A percentile compares a stretch with the other conserved stretches of the same genome.
These are phyloP conservation scores for Gossypium gossypioides DNA, from an alignment of 441 rosid species.

Conservation along the genomic window DNA sequence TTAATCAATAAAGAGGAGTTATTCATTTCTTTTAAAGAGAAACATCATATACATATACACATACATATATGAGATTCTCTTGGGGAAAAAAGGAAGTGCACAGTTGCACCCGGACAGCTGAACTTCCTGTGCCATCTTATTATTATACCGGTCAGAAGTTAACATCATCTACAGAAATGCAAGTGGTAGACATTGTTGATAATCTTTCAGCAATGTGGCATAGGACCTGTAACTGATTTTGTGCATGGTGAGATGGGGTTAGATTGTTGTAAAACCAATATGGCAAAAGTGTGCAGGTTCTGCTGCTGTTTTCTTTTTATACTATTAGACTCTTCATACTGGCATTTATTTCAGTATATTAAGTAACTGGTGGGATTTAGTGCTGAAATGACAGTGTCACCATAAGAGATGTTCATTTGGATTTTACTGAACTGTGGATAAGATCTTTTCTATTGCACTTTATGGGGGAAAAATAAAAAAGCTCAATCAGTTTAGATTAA, in stretches of 20 bases:
- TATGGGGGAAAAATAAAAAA: background rate
- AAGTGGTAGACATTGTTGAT: background rate
- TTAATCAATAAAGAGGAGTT: background rate
- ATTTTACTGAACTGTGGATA: background rate
- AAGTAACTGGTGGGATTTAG: background rate
- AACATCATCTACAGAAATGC: background rate
- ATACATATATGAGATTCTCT: background rate
- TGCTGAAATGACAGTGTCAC: background rate
- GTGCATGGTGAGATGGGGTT: background rate
- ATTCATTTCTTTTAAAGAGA: background rate
- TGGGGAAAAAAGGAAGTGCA: background rate
- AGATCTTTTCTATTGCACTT: background rate
- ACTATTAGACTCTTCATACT: background rate
- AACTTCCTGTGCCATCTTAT: conserved; percentile 1
- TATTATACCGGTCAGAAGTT: background rate
- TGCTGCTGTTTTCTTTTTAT: background rate
- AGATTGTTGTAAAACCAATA: background rate
- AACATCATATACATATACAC: background rate
- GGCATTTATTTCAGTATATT: background rate
- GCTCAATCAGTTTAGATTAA: conserved; percentile 1
- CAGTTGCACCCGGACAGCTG: background rate
- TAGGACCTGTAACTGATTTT: background rate
- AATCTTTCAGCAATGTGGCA: background rate
- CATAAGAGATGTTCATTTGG: background rate
- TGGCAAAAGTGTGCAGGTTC: background rate